phyloP scores from a whole-genome alignment of 2,329 filamentous ascomycete species.

The Aspergillus sp. region DNA sequence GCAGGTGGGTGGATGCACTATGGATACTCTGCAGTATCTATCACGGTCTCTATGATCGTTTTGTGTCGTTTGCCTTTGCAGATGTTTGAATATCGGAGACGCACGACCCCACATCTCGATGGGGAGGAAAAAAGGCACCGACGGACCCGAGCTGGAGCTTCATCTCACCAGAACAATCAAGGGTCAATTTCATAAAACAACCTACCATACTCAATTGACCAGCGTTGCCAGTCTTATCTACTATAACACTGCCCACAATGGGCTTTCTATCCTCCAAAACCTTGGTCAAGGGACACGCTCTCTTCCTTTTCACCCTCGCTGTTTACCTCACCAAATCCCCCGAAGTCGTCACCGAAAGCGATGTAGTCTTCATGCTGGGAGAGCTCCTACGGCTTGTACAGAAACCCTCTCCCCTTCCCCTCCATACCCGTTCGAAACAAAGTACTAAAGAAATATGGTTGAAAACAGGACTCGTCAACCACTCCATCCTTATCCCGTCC shows the following conservation, averaged over 20 bases:
- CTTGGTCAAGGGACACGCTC: constrained; percentile 75
- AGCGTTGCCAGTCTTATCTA: background rate
- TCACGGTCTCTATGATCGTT: background rate
- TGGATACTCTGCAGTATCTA: background rate
- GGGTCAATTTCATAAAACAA: constrained; percentile 2
- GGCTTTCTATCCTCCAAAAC: constrained; percentile 76
- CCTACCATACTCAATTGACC: background rate
- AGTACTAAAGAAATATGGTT: constrained; percentile 9
- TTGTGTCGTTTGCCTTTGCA: background rate
- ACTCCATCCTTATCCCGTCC: constrained; percentile 66
- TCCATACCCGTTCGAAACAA: background rate
- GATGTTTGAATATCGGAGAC: constrained; percentile 7
- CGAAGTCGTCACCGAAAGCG: constrained; percentile 70
- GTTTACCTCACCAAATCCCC: constrained; percentile 81
- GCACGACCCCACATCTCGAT: constrained; percentile 21
- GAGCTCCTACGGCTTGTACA: constrained; percentile 78
- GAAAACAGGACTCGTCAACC: constrained; percentile 42
- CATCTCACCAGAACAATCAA: background rate
- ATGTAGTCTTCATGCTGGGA: constrained; percentile 76
- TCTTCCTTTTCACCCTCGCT: constrained; percentile 81
- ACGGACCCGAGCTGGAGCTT: background rate
- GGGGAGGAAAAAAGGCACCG: background rate
- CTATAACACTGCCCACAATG: constrained; percentile 54
- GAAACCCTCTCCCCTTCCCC: background rate
- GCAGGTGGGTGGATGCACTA: background rate